Conservation (phyloP, 1,284 basidiomycete genomes). For the Malassezia pachydermatis region DNA sequence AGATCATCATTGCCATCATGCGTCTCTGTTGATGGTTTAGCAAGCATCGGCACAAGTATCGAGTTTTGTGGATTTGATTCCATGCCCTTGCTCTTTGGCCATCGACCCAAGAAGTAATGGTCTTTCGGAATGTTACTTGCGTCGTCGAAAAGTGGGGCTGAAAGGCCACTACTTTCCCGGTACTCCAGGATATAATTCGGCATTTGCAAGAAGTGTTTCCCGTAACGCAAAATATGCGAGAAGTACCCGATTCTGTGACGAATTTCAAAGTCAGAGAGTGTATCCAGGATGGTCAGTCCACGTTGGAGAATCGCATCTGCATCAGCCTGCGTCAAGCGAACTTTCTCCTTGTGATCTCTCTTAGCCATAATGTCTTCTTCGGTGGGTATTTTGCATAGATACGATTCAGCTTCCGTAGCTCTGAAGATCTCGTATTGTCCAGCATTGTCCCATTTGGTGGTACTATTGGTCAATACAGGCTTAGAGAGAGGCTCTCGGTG, state of each 20-base stretch:
- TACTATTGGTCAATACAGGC: too few relatives aligned
- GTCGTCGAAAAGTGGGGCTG: neutral
- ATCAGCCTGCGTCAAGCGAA: neutral
- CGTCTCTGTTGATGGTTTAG: neutral
- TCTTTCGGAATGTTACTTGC: neutral
- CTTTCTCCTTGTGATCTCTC: neutral
- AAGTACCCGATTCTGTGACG: too few relatives aligned
- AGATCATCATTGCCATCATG: neutral
- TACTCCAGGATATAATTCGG: neutral
- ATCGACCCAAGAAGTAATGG: constrained; percentile 9
- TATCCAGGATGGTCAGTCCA: neutral
- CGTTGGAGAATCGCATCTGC: neutral
- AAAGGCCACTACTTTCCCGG: neutral
- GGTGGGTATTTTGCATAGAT: constrained; percentile 3
- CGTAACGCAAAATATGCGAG: constrained; percentile 6
- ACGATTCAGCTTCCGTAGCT: constrained; percentile 1
- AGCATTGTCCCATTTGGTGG: neutral
- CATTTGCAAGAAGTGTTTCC: constrained; percentile 1
- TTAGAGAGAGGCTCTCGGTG: too few relatives aligned
- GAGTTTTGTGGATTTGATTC: neutral
- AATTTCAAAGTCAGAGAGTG: neutral
- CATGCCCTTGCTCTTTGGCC: neutral
- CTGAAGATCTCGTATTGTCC: constrained; percentile 7
- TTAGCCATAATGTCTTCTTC: neutral
- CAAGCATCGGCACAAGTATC: neutral